A percentile compares a stretch with the other conserved stretches of the same genome.
phyloP scores from a whole-genome alignment of 768 basidiomycete species.

The Pulveroboletus sp. region DNA sequence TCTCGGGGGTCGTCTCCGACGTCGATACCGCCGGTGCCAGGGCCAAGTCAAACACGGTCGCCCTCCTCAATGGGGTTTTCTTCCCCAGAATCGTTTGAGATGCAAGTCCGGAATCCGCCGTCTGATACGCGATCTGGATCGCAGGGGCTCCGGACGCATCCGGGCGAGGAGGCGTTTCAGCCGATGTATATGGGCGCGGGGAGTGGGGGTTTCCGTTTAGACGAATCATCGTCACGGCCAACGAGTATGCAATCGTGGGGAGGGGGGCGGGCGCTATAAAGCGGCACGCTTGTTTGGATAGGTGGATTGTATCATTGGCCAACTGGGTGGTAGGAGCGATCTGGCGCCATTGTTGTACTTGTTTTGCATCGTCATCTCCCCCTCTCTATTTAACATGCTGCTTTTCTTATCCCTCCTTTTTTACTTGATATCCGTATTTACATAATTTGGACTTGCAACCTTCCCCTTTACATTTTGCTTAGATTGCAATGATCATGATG shows the following conservation, averaged over 20 bases:
- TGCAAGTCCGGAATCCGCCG: conserved; percentile 34
- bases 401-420: neutral
- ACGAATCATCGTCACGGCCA: conserved; percentile 1
- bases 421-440: neutral
- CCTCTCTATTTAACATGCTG: neutral
- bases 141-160: conserved; percentile 2
- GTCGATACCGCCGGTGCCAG: conserved; percentile 6
- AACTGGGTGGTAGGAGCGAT: conserved; percentile 1
- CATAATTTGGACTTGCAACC: neutral
- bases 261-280: conserved; percentile 19
- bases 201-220: neutral
- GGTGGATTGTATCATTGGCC: conserved; percentile 19
- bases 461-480: neutral
- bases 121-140: conserved; percentile 3
- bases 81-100: conserved; percentile 34
- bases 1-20: conserved; percentile 6
- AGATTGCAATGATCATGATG: neutral
- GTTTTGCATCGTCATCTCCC: conserved; percentile 12
- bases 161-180: neutral
- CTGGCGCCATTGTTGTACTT: conserved; percentile 23
- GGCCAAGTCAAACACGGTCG: neutral
- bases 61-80: conserved; percentile 2
- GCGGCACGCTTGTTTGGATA: neutral
- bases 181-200: neutral
- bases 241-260: conserved; percentile 16